A percentile compares a stretch with the other conserved stretches of the same genome.
Conservation (phyloP, 768 basidiomycete species). For the Kwoniella europaea region DNA sequence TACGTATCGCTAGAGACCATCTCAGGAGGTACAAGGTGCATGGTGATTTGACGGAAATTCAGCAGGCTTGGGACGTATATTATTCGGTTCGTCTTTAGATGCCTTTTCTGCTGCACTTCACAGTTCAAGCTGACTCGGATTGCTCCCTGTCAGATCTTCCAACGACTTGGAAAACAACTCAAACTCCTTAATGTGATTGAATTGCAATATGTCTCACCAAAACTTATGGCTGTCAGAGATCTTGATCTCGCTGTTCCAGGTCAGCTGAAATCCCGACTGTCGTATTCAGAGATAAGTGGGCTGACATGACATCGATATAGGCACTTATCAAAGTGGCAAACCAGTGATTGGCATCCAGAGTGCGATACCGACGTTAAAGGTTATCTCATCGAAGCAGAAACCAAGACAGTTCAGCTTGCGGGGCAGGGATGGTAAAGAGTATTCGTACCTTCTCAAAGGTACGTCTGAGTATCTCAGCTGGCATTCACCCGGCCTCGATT, state of each 20-base stretch:
- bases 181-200: constrained; percentile 87
- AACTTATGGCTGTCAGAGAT: constrained; percentile 81
- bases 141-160: constrained; percentile 72
- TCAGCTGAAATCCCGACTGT: constrained; percentile 52
- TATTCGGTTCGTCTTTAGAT: constrained; percentile 68
- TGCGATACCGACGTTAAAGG: constrained; percentile 86
- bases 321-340: constrained; percentile 89
- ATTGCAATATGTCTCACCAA: constrained; percentile 95
- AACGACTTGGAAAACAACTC: constrained; percentile 91
- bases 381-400: constrained; percentile 95
- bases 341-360: constrained; percentile 78
- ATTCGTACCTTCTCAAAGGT: constrained; percentile 92
- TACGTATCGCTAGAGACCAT: constrained; percentile 89
- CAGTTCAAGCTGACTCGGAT: constrained; percentile 2
- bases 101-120: not conserved
- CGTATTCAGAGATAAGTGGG: not conserved
- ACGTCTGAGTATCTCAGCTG: constrained; percentile 8
- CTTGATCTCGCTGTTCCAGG: constrained; percentile 96
- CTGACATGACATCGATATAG: constrained; percentile 58
- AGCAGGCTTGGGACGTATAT: constrained; percentile 99
- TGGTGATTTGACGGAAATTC: constrained; percentile 85
- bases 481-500: not conserved
- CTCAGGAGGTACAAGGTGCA: constrained; percentile 82
- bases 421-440: constrained; percentile 90
- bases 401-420: constrained; percentile 84